Evolutionary conservation across 1,139 yeast species (phyloP).

Genomic region (Diutina siamensis): DNA sequence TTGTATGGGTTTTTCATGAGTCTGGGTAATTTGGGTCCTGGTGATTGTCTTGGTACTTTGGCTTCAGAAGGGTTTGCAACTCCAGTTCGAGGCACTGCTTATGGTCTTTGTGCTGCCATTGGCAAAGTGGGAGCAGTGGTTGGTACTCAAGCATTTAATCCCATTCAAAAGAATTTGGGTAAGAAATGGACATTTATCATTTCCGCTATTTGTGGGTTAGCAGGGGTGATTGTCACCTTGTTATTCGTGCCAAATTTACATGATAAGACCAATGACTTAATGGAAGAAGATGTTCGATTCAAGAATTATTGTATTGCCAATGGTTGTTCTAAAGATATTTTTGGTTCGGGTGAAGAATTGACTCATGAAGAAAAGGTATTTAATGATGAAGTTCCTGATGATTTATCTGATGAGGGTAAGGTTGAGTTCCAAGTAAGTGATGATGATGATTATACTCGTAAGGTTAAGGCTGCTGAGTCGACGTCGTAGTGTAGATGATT

Average conservation of each 20-base stretch:
- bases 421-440: no score
- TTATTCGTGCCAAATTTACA: slow-evolving; percentile 53
- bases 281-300: slow-evolving; percentile 53
- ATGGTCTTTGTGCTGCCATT: slow-evolving; percentile 37
- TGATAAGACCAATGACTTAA: slow-evolving; percentile 46
- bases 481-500: no score
- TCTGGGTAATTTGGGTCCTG: slow-evolving; percentile 67
- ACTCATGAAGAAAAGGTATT: not conserved
- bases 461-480: no score
- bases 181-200: slow-evolving; percentile 36
- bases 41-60: slow-evolving; percentile 58
- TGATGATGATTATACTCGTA: no score
- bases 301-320: slow-evolving; percentile 38
- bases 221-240: slow-evolving; percentile 48
- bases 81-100: slow-evolving; percentile 59
- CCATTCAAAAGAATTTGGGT: slow-evolving; percentile 25
- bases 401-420: not conserved
- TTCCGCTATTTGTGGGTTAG: slow-evolving; percentile 25
- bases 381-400: not conserved
- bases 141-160: slow-evolving; percentile 34
- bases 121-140: slow-evolving; percentile 42
- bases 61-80: slow-evolving; percentile 66
- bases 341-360: slow-evolving; percentile 24
- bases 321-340: slow-evolving; percentile 20
- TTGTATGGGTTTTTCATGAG: slow-evolving; percentile 50